These are phyloP conservation scores for Thraustochytrium striatum DNA, from an alignment of 352 stramenopile species.

Conservation along the genomic window DNA sequence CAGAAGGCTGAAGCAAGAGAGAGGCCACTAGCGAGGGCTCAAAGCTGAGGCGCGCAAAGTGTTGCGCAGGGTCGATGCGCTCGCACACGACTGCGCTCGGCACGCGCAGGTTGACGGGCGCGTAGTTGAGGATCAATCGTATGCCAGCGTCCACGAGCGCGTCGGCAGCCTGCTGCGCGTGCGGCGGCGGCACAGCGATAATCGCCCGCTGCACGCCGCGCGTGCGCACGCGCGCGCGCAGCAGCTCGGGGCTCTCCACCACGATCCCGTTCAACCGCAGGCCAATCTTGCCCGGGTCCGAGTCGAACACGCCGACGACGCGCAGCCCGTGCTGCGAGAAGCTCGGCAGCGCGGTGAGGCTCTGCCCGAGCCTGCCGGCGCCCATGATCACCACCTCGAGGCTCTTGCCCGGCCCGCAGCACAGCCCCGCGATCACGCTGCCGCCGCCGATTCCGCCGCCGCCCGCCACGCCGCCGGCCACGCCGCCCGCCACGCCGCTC, in stretches of 20 bases:
- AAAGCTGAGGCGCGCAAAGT: not conserved
- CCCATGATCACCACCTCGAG: not conserved
- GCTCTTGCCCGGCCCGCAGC: too few species aligned
- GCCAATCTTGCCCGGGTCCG: not conserved
- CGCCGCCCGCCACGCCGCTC: too few species aligned
- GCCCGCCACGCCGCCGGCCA: too few species aligned
- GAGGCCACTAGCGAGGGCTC: not conserved
- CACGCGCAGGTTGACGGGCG: not conserved
- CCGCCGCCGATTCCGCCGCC: too few species aligned
- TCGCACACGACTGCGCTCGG: not conserved
- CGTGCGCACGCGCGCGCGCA: not conserved
- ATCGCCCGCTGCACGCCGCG: not conserved
- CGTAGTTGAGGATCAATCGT: not conserved
- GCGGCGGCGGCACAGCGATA: not conserved
- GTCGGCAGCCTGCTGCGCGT: not conserved
- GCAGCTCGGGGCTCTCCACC: not conserved
- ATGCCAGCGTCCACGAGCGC: not conserved
- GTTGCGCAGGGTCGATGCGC: not conserved
- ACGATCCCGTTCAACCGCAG: not conserved
- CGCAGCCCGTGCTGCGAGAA: not conserved
- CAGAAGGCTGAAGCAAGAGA: not conserved
- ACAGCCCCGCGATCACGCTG: too few species aligned
- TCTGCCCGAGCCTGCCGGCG: not conserved
- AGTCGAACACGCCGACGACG: not conserved
- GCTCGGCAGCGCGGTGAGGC: not conserved